A percentile compares a stretch with the other conserved stretches of the same genome.
Evolutionary conservation across 192 early-diverging fungal species (phyloP).

Genomic region (Coemansia javaensis): DNA sequence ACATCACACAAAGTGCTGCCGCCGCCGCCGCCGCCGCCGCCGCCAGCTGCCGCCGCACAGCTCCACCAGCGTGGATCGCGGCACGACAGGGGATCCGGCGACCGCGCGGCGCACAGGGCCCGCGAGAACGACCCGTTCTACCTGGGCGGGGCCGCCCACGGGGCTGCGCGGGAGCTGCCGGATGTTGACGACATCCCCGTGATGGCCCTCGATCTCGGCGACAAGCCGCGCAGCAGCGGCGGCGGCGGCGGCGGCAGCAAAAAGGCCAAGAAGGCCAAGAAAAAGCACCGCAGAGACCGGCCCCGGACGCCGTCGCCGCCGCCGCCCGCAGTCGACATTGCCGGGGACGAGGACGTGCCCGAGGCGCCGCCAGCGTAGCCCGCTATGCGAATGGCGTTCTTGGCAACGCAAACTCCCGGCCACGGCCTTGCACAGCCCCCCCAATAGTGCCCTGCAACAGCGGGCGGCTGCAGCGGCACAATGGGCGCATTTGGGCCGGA

Average conservation of each 20-base stretch:
- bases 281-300: constrained; percentile 14
- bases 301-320: constrained; percentile 23
- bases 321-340: constrained; percentile 39
- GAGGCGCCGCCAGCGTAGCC: too few species aligned
- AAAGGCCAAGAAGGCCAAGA: constrained; percentile 21
- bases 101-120: neutral
- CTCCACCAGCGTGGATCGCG: constrained; percentile 11
- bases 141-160: constrained; percentile 25
- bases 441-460: too few species aligned
- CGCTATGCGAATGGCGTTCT: too few species aligned
- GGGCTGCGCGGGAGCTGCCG: constrained; percentile 50
- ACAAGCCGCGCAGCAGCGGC: constrained; percentile 3
- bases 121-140: constrained; percentile 48
- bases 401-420: too few species aligned
- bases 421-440: too few species aligned
- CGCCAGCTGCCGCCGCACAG: neutral
- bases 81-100: too few species aligned
- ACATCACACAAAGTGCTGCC: constrained; percentile 52
- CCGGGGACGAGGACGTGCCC: constrained; percentile 38
- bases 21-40: constrained; percentile 21
- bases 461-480: too few species aligned
- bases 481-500: too few species aligned
- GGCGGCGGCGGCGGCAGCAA: constrained; percentile 4
- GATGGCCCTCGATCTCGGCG: constrained; percentile 64
- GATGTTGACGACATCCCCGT: constrained; percentile 82